A percentile compares a stretch with the other conserved stretches of the same genome.
Evolutionary conservation across 2,329 filamentous ascomycete species (phyloP).

Genomic region (Colletotrichum destructivum): DNA sequence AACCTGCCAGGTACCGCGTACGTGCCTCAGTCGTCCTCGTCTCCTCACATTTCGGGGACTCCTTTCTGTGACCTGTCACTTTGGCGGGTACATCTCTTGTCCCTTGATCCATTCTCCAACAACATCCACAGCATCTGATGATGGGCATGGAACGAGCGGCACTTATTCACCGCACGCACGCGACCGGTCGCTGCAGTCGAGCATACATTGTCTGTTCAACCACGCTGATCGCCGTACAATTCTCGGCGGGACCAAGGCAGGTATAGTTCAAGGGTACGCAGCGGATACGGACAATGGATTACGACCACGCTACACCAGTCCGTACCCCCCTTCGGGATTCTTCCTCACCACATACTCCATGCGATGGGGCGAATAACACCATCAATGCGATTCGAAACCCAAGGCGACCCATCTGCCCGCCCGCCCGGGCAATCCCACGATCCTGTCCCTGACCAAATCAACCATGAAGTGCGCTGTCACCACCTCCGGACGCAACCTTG

Average conservation of each 20-base stretch:
- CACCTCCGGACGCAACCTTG: not conserved
- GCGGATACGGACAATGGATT: not conserved
- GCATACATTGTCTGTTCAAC: not conserved
- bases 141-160: conserved; percentile 26
- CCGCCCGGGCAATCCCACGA: conserved; percentile 17
- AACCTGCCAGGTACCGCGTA: conserved; percentile 13
- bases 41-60: conserved; percentile 38
- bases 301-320: no score
- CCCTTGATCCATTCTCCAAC: conserved; percentile 12
- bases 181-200: not conserved
- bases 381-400: not conserved
- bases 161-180: conserved; percentile 26
- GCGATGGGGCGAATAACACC: not conserved
- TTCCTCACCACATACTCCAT: no score
- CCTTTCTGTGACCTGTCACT: conserved; percentile 21
- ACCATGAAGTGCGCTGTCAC: conserved; percentile 1
- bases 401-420: conserved; percentile 9
- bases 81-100: conserved; percentile 18
- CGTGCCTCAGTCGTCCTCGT: conserved; percentile 24
- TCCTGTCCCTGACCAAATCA: conserved; percentile 4
- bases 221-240: not conserved
- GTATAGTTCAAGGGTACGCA: not conserved
- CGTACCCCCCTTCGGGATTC: no score
- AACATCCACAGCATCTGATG: conserved; percentile 25
- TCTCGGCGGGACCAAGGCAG: not conserved